phyloP scores from a whole-genome alignment of 202 grass and related monocot genomes.

The Hordeum pubiflorum region DNA sequence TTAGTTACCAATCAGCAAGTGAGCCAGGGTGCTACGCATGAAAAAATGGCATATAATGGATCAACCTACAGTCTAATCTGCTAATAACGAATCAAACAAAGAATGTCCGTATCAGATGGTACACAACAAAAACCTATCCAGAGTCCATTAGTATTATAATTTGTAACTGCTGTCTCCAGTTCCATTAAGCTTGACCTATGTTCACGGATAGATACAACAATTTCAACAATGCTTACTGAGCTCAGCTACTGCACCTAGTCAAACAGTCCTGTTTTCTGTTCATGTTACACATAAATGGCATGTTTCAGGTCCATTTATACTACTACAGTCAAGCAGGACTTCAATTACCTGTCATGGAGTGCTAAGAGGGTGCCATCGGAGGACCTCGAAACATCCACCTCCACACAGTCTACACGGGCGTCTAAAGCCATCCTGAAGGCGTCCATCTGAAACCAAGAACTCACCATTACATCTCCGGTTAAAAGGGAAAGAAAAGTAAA shows the following conservation, averaged over 20 bases:
- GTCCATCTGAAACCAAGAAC: slow-evolving; percentile 45
- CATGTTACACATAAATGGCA: background rate
- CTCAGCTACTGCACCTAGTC: background rate
- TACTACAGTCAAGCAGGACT: background rate
- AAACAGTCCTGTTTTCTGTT: background rate
- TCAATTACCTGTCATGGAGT: slow-evolving; percentile 75
- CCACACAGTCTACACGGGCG: slow-evolving; percentile 68
- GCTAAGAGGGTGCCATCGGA: slow-evolving; percentile 62
- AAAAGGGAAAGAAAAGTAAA: background rate
- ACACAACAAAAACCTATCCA: background rate
- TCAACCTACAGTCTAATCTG: background rate
- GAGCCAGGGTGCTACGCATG: background rate
- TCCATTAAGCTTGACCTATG: background rate
- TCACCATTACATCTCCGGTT: background rate
- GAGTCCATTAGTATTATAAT: background rate
- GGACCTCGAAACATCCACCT: slow-evolving; percentile 79
- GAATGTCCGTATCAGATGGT: background rate
- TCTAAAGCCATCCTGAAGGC: slow-evolving; percentile 63
- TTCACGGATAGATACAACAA: background rate
- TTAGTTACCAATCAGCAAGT: background rate
- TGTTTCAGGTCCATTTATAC: background rate
- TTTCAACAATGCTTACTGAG: background rate
- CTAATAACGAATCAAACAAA: background rate
- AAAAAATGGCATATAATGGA: background rate
- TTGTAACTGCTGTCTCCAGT: background rate